Conservation (phyloP, 148 eudicot genomes). For the Hydrangea macrophylla region DNA sequence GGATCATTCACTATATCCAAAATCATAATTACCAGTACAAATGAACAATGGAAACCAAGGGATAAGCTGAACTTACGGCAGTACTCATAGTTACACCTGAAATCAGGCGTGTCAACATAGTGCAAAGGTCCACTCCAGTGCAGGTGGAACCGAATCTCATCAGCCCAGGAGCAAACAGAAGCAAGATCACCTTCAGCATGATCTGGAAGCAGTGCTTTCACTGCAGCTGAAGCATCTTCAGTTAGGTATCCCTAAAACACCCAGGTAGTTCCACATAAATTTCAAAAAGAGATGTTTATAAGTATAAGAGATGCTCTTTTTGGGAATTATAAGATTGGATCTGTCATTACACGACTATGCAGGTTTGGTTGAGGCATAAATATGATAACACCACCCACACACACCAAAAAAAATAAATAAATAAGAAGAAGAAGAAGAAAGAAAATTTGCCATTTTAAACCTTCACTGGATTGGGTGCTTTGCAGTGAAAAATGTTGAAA, state of each 20-base stretch:
- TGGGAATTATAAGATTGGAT: not conserved
- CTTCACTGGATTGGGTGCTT: not conserved
- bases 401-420: too few species aligned
- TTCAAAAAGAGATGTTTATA: not conserved
- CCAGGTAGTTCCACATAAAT: not conserved
- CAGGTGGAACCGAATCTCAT: slow-evolving; percentile 61
- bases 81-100: slow-evolving; percentile 80
- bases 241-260: slow-evolving; percentile 67
- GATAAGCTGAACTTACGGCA: slow-evolving; percentile 49
- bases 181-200: slow-evolving; percentile 84
- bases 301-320: not conserved
- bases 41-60: not conserved
- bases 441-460: too few species aligned
- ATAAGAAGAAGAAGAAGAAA: too few species aligned
- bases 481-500: not conserved
- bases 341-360: not conserved
- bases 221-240: slow-evolving; percentile 60
- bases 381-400: not conserved
- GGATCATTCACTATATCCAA: not conserved
- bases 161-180: slow-evolving; percentile 87
- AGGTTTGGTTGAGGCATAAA: not conserved
- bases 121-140: slow-evolving; percentile 85
- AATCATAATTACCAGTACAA: not conserved
- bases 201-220: slow-evolving; percentile 75
- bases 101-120: slow-evolving; percentile 93